Percentiles rank a stretch among this genome's conserved stretches.
These are phyloP conservation scores for Metarhizium guizhouense DNA, from an alignment of 2,329 filamentous ascomycete species.

Conservation along the genomic window DNA sequence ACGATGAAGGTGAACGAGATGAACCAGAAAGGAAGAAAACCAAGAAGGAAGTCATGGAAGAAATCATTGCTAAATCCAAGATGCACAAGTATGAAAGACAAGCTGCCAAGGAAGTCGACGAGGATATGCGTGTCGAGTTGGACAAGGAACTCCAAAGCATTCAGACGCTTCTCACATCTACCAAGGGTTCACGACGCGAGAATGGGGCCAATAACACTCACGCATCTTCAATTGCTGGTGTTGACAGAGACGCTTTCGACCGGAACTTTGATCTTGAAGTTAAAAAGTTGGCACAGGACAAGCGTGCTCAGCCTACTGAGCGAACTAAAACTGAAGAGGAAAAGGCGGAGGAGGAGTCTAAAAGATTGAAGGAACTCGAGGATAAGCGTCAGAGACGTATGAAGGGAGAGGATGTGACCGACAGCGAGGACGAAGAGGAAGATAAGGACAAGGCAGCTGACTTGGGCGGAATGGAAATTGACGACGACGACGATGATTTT, in stretches of 20 bases:
- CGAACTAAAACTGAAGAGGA: slow-evolving; percentile 90
- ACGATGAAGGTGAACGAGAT: slow-evolving; percentile 38
- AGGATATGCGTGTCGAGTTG: slow-evolving; percentile 73
- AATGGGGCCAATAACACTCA: slow-evolving; percentile 14
- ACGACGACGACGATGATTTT: slow-evolving; percentile 43
- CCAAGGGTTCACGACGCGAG: slow-evolving; percentile 29
- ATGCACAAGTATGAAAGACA: slow-evolving; percentile 91
- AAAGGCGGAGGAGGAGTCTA: slow-evolving; percentile 66
- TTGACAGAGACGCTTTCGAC: slow-evolving; percentile 62
- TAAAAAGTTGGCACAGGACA: slow-evolving; percentile 74
- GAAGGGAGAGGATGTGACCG: slow-evolving; percentile 67
- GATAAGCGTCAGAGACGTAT: slow-evolving; percentile 76
- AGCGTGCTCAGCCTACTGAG: slow-evolving; percentile 74
- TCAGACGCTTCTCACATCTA: slow-evolving; percentile 57
- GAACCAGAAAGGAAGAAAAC: slow-evolving; percentile 81
- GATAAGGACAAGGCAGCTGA: slow-evolving; percentile 25
- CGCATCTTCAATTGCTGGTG: slow-evolving; percentile 31
- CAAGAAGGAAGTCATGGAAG: slow-evolving; percentile 96
- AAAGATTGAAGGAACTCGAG: slow-evolving; percentile 71
- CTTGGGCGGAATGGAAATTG: slow-evolving; percentile 25
- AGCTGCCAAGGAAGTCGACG: slow-evolving; percentile 84
- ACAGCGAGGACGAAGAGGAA: slow-evolving; percentile 50
- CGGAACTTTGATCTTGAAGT: slow-evolving; percentile 82
- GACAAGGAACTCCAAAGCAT: slow-evolving; percentile 77
- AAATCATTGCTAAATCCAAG: slow-evolving; percentile 96